Percentiles rank a stretch among this genome's conserved stretches.
phyloP scores from a whole-genome alignment of 805 yeast species.

The Sugiyamaella smithiae region DNA sequence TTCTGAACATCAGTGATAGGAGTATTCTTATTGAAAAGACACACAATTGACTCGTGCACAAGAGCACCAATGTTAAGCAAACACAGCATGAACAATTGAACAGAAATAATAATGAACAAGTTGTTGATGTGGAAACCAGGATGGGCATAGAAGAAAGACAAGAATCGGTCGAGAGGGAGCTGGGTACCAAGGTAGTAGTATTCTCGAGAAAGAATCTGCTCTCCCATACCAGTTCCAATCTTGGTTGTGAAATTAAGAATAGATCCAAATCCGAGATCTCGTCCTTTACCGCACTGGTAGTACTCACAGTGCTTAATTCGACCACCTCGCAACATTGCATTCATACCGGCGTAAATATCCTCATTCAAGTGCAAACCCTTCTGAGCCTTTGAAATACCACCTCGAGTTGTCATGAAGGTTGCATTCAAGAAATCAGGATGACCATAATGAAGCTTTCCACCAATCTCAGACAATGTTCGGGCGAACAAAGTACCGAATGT shows the following conservation, averaged over 20 bases:
- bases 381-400: slow-evolving; percentile 94
- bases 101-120: slow-evolving; percentile 78
- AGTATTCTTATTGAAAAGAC: slow-evolving; percentile 60
- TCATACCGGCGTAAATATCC: slow-evolving; percentile 96
- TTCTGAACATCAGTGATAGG: slow-evolving; percentile 70
- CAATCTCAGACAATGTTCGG: slow-evolving; percentile 87
- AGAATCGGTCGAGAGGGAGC: slow-evolving; percentile 81
- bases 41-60: slow-evolving; percentile 65
- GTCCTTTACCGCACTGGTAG: slow-evolving; percentile 95
- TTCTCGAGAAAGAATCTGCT: slow-evolving; percentile 87
- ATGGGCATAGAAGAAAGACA: slow-evolving; percentile 94
- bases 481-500: slow-evolving; percentile 96
- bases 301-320: slow-evolving; percentile 93
- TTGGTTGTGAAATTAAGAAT: slow-evolving; percentile 91
- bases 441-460: slow-evolving; percentile 93
- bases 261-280: slow-evolving; percentile 92
- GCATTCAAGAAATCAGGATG: slow-evolving; percentile 95
- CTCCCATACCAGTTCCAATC: slow-evolving; percentile 99
- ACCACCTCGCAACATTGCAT: slow-evolving; percentile 84
- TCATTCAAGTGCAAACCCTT: slow-evolving; percentile 90
- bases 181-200: slow-evolving; percentile 88
- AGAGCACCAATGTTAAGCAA: slow-evolving; percentile 77
- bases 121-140: slow-evolving; percentile 95
- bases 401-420: slow-evolving; percentile 90
- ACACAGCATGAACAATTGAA: slow-evolving; percentile 81